These are phyloP conservation scores for Daucus carota DNA, from an alignment of 129 eudicot genomes.

Conservation along the genomic window DH1_v3.0 NC_030386.2:31264501-31265000, in stretches of 20 bases:
- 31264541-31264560: too few relatives aligned
- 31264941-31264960: constrained; percentile 19
- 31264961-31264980: background rate
- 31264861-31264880: constrained; percentile 88
- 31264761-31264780: background rate
- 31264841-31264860: constrained; percentile 63
- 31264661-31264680: constrained; percentile 79
- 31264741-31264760: background rate
- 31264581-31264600: constrained; percentile 49
- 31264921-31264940: constrained; percentile 56
- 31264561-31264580: background rate
- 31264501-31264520: too few relatives aligned
- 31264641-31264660: constrained; percentile 56
- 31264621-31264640: constrained; percentile 92
- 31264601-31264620: constrained; percentile 75
- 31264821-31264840: background rate
- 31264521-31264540: too few relatives aligned
- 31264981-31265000: background rate
- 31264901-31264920: constrained; percentile 54
- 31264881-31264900: constrained; percentile 80
- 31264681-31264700: constrained; percentile 12
- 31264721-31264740: background rate
- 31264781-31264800: background rate
- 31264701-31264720: background rate
- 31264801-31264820: background rate